Evolutionary conservation across 768 basidiomycete species (phyloP).

Genomic region (Rubroboletus satanas): DNA sequence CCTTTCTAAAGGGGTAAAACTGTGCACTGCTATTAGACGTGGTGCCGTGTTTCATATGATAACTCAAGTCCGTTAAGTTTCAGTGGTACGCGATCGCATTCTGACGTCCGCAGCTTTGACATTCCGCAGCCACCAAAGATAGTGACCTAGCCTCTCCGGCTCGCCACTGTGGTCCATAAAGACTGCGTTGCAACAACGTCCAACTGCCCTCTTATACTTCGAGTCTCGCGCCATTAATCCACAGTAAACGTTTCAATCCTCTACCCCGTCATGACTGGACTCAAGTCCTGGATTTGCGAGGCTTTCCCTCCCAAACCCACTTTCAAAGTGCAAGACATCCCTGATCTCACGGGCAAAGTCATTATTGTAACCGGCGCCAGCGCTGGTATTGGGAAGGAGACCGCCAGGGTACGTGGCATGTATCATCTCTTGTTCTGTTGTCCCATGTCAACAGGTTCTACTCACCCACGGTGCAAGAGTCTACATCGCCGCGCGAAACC

Average conservation of each 20-base stretch:
- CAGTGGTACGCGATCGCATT: too few species aligned
- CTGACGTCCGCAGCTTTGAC: too few species aligned
- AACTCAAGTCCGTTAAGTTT: too few species aligned
- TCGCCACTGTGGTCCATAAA: not conserved
- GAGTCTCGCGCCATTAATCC: not conserved
- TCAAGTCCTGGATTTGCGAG: constrained; percentile 8
- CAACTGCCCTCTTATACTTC: not conserved
- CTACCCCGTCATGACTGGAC: not conserved
- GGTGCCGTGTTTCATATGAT: too few species aligned
- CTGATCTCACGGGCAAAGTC: constrained; percentile 34
- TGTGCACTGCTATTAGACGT: too few species aligned
- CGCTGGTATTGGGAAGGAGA: constrained; percentile 30
- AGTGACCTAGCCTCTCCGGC: too few species aligned
- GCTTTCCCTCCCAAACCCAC: constrained; percentile 23
- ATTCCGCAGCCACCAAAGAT: too few species aligned
- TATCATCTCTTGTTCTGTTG: not conserved
- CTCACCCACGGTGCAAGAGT: constrained; percentile 34
- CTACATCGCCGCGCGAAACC: constrained; percentile 33
- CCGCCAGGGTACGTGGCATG: constrained; percentile 10
- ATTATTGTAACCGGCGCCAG: constrained; percentile 35
- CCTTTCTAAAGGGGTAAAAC: too few species aligned
- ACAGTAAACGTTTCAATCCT: not conserved
- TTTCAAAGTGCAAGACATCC: constrained; percentile 30
- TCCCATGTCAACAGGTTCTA: constrained; percentile 11
- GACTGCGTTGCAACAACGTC: not conserved